These are phyloP conservation scores for Rhododendron vialii DNA, from an alignment of 148 eudicot species.

Conservation along the genomic window DNA sequence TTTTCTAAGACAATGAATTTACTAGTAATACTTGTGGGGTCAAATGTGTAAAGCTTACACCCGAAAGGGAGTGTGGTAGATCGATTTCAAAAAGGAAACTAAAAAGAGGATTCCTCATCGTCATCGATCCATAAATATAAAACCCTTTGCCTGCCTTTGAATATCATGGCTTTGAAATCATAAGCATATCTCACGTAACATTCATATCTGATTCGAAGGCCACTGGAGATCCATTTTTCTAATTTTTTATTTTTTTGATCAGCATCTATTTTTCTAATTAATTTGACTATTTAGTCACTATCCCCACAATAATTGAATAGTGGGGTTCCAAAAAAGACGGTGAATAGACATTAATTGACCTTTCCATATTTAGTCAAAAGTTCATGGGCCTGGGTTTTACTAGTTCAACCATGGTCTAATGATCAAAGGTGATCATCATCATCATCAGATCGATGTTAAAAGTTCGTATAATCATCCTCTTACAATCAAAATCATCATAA, in stretches of 20 bases:
- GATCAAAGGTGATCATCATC: not conserved
- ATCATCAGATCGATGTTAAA: not conserved
- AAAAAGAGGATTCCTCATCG: not conserved
- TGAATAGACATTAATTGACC: not conserved
- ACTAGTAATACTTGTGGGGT: not conserved
- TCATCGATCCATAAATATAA: not conserved
- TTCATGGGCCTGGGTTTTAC: slow-evolving; percentile 4
- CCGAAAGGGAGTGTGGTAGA: not conserved
- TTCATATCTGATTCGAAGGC: not conserved
- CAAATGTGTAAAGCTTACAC: not conserved
- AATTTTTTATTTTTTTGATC: too few relatives aligned
- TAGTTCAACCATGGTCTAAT: not conserved
- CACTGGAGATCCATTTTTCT: not conserved
- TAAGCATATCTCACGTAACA: not conserved
- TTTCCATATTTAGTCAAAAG: not conserved
- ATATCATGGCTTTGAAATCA: not conserved
- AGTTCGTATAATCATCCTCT: not conserved
- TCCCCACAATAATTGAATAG: slow-evolving; percentile 4
- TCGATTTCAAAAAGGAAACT: not conserved
- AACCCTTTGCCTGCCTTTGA: not conserved
- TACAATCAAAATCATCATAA: not conserved
- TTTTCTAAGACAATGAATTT: too few relatives aligned
- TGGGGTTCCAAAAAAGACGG: not conserved
- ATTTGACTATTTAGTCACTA: not conserved
- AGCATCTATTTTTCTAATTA: not conserved